Evolutionary conservation across 805 yeast genomes (phyloP), one percentile per base, ranked within the genome.

Genomic region (Soucietia sequanensis): DNA sequence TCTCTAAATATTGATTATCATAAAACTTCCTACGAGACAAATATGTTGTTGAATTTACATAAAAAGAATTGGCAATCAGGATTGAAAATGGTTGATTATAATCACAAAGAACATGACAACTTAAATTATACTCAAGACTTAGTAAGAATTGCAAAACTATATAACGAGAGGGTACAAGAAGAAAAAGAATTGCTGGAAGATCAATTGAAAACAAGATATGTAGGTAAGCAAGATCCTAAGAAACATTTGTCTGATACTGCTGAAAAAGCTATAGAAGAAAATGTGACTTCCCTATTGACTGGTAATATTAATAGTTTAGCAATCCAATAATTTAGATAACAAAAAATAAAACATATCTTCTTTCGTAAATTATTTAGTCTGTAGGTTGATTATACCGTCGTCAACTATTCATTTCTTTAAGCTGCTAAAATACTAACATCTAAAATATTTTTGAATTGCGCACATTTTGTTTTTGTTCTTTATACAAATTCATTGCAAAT

Each of bases 151-250:
- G 96, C 98, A 10, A 82, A 81, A 48, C 84, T 81, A 47, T 93
- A 93, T 61, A 87, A 91, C 23, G 83, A 82, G 56, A 78, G 98
- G 56, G 90, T 95, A 33, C 76, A 83, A 48, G 98, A 95, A 62
- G 99, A 93, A 60, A 84, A 84, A 58, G 95, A 86, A 45, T 70
- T 93, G 47, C 70, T 80, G 30, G 95, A 85, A 52, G 96, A 87
- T 26, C 93, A 90, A 61, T 75, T 91, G 48, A 88, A 87, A 62
- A 91, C 96, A 6, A 81, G 99, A 58, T 95, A 91, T 55, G 97
- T 93, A 23, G 99, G 99, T 50, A 90, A 88, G 59, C 97, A 91
- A 65, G 99, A 93, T 62, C 99, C 99, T 27, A 93, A 95, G 79
- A 93, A 91, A 69, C 99, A 93, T 68, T 72, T 93, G 51, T 76